phyloP scores from a whole-genome alignment of 768 basidiomycete species.

The Collybia nuda region DNA sequence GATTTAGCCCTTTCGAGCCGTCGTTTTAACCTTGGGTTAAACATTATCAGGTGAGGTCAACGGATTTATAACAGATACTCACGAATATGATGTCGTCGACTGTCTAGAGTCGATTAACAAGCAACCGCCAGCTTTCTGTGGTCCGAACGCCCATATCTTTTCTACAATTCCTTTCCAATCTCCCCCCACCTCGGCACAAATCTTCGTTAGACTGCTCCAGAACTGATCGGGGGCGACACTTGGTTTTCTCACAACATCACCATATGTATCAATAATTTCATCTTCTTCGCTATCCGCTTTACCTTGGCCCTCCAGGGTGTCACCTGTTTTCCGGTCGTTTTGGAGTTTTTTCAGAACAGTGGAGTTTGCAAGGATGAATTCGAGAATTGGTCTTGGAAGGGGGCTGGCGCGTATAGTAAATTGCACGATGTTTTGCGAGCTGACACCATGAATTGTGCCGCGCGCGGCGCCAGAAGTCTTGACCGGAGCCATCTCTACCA shows the following conservation, averaged over 20 bases:
- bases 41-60: constrained; percentile 9
- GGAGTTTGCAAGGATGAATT: constrained; percentile 78
- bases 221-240: constrained; percentile 75
- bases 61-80: constrained; percentile 25
- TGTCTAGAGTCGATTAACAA: constrained; percentile 76
- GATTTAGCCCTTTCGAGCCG: constrained; percentile 43
- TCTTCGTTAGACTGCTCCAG: constrained; percentile 67
- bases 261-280: constrained; percentile 46
- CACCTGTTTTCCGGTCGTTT: constrained; percentile 37
- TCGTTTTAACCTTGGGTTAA: constrained; percentile 48
- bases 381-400: constrained; percentile 66
- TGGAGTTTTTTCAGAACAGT: constrained; percentile 61
- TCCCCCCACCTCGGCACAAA: constrained; percentile 71
- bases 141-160: constrained; percentile 89
- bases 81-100: constrained; percentile 51
- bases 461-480: constrained; percentile 70
- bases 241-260: constrained; percentile 59
- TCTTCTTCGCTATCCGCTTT: constrained; percentile 38
- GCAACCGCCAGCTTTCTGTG: constrained; percentile 83
- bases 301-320: constrained; percentile 26
- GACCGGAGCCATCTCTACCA: constrained; percentile 81
- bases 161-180: constrained; percentile 81
- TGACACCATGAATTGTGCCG: constrained; percentile 75
- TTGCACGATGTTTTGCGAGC: constrained; percentile 68
- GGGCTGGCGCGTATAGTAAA: constrained; percentile 86